Evolutionary conservation across 129 eudicot species (phyloP), one percentile per base, ranked within the genome.

Genomic region (Erigeron canadensis): DNA sequence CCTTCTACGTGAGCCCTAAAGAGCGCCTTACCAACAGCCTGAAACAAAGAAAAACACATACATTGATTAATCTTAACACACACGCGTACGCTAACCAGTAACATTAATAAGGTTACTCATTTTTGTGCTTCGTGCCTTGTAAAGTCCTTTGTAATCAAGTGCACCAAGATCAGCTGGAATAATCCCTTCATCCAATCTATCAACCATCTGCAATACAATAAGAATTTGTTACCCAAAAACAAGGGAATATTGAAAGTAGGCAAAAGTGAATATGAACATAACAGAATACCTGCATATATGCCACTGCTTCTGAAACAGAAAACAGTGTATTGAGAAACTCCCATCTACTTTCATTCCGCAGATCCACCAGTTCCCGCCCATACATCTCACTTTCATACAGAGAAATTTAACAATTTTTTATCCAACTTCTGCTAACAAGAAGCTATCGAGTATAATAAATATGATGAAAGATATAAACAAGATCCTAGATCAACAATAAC

Each of bases 11-110:
- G 98, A 48, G 98, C 98, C 84, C 95, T 87, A 76, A 93, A 93
- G 67, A 93, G 89, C 78, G 98, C 98, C 87, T 89, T 93, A n/a
- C 96, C 95, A 72, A 93, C 98, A 71, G 98, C 98, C 98, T 93
- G 88, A 83, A 73, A 41, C 21, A 80, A 67, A 74, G 39, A 68
- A 61, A 41, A 19, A 1, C 6, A 28, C 65, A 45, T 58, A 53
- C 53, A 65, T 57, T 16, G 40, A 16, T 34, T 60, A 43, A 76
- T 45, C 71, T 80, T 43, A 78, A 53, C 11, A 18, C 45, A 38
- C 21, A 43, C 22, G 53, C 43, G 41, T 7, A 53, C n/a, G n/a
- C n/a, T n/a, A 59, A 37, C 56, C 48, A 39, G 59, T 22, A 65
- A 37, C 8, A 54, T 70, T 59, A 47, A 67, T 17, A 42, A 45